These are phyloP conservation scores for Colletotrichum musae DNA, from an alignment of 2,329 filamentous ascomycete species.

Conservation along the genomic window DNA sequence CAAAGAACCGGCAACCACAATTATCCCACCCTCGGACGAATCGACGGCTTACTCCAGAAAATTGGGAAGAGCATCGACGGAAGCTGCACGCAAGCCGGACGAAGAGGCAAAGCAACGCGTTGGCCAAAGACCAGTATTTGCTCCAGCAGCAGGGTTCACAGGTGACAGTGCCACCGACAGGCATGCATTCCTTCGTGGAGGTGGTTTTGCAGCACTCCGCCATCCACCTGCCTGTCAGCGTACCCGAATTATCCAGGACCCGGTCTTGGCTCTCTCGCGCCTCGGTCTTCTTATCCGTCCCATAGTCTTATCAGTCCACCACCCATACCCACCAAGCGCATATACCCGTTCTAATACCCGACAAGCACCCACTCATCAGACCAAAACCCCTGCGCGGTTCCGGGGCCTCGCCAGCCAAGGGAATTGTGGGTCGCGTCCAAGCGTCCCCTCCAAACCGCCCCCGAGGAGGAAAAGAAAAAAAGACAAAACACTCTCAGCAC, in stretches of 20 bases:
- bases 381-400: conserved; percentile 6
- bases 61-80: background rate
- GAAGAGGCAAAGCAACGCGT: background rate
- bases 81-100: background rate
- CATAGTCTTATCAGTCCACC: conserved; percentile 33
- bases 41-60: too few relatives aligned
- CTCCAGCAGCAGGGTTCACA: background rate
- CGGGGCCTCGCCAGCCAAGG: background rate
- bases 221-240: conserved; percentile 6
- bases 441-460: conserved; percentile 4
- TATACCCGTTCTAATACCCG: conserved; percentile 40
- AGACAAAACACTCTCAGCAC: conserved; percentile 3
- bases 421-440: background rate
- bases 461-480: too few relatives aligned
- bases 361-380: conserved; percentile 27
- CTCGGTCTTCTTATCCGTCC: conserved; percentile 36
- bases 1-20: background rate
- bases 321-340: conserved; percentile 8
- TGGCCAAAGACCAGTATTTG: too few relatives aligned
- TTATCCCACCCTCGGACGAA: background rate
- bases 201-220: conserved; percentile 4
- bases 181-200: background rate
- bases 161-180: conserved; percentile 3
- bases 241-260: conserved; percentile 19
- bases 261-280: conserved; percentile 20